Base-by-base conservation (phyloP, 495 filamentous ascomycete species). In the Aspergillus egyptiacus region DNA sequence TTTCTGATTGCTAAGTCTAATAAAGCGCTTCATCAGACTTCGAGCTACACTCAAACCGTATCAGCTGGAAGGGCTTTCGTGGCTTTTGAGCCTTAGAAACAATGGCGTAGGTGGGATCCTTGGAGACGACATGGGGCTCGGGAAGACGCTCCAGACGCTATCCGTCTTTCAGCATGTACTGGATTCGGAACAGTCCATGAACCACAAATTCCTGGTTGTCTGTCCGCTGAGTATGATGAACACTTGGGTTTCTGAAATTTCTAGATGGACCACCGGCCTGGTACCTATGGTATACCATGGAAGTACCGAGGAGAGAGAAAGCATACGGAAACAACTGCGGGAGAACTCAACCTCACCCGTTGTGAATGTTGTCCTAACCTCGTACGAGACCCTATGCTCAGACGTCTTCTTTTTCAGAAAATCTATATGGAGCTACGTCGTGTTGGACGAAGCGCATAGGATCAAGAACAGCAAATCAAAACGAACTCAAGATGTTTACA, bases 71-170 rank as follows among this genome's bases (percentile, higher is more conserved):
- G 83, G 81, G 1, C 64, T 86, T 1, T 79, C 77, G 0, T 85
- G 80, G 55, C 67, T 86, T 5, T 52, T 82, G 1, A 74, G 80
- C 55, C 61, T 84, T 9, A 63, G 81, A 56, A 64, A 68, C 2
- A 85, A 84, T 49, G 75, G 78, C 27, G 58, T 80, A n/a, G 74
- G 76, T 3, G 72, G 71, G 9, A 78, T 83, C 14, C 66, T 82
- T 1, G 80, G 71, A 4, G 80, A 83, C 37, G 80, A 83, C 36
- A 83, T 83, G 80, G 80, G 80, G n/a, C 66, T 83, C 0, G 80
- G 79, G 14, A 82, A 82, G 54, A 84, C 79, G 0, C 51, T 82
- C 0, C 80, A 84, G 51, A 79, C 77, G 0, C 65, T 84, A 0
- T 71, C 80, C 2, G 64, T 83, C 0, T 77, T 83, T 28, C 75